Conservation (phyloP, 768 basidiomycete species). For the Kondoa malvinella region DNA sequence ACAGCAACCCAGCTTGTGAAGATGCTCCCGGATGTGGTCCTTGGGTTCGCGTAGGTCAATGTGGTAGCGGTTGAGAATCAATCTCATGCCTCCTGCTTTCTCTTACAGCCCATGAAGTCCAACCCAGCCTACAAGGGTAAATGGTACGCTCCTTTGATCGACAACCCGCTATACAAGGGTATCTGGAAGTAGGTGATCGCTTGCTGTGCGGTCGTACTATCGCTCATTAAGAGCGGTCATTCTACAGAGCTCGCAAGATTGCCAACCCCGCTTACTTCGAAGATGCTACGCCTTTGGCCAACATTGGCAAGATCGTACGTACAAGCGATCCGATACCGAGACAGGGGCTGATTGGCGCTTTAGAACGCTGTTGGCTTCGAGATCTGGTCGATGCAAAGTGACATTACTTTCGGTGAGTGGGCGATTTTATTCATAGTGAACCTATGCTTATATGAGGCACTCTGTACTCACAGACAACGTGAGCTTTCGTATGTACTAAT, state of each 20-base stretch:
- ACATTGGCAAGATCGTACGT: conserved; percentile 69
- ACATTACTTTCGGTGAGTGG: conserved; percentile 37
- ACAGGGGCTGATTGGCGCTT: background rate
- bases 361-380: conserved; percentile 44
- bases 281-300: conserved; percentile 53
- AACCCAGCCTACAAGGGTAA: conserved; percentile 69
- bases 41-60: conserved; percentile 46
- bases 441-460: conserved; percentile 5
- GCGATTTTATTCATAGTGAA: background rate
- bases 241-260: background rate
- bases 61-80: background rate
- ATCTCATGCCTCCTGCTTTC: background rate
- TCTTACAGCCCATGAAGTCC: conserved; percentile 20
- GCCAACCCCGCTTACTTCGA: conserved; percentile 53
- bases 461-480: conserved; percentile 47
- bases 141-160: conserved; percentile 82
- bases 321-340: no score
- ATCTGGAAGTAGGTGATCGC: conserved; percentile 42
- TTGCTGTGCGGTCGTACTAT: background rate
- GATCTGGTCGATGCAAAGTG: conserved; percentile 88
- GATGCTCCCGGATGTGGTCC: conserved; percentile 80
- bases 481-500: background rate
- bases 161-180: conserved; percentile 96
- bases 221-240: background rate
- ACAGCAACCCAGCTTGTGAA: conserved; percentile 65